phyloP scores from a whole-genome alignment of 306 rosid species.

The Acacia crassicarpa region DNA sequence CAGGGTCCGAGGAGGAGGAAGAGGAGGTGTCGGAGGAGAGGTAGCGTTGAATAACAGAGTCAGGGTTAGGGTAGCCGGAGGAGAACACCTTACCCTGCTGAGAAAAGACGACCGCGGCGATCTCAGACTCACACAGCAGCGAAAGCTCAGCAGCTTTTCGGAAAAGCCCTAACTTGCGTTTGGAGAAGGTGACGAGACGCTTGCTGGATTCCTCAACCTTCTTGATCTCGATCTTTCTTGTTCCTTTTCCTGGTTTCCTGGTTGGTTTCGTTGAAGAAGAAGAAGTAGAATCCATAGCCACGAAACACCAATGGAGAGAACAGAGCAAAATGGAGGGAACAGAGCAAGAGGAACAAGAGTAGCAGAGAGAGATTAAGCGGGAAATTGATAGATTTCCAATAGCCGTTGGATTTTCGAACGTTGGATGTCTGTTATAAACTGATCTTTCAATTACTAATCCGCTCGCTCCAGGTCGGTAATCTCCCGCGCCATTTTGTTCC shows the following conservation, averaged over 20 bases:
- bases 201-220: neutral
- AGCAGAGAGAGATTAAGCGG: neutral
- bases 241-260: conserved; percentile 19
- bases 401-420: too few relatives aligned
- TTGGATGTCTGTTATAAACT: too few relatives aligned
- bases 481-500: too few relatives aligned
- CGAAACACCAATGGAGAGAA: neutral
- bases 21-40: conserved; percentile 3
- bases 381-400: neutral
- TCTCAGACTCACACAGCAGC: conserved; percentile 44
- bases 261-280: neutral
- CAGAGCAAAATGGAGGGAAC: neutral
- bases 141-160: conserved; percentile 69
- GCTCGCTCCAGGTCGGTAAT: too few relatives aligned
- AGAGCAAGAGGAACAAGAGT: neutral
- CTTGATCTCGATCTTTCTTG: conserved; percentile 49
- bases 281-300: neutral
- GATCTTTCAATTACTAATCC: too few relatives aligned
- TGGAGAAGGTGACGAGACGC: conserved; percentile 57
- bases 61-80: conserved; percentile 45
- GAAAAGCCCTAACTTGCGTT: conserved; percentile 56
- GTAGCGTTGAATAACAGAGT: conserved; percentile 38
- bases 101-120: conserved; percentile 46
- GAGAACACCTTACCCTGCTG: conserved; percentile 50
- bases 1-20: neutral